Percentiles rank a stretch among this genome's conserved stretches.
phyloP scores from a whole-genome alignment of 768 basidiomycete species.

The Russula ochroleuca region DNA sequence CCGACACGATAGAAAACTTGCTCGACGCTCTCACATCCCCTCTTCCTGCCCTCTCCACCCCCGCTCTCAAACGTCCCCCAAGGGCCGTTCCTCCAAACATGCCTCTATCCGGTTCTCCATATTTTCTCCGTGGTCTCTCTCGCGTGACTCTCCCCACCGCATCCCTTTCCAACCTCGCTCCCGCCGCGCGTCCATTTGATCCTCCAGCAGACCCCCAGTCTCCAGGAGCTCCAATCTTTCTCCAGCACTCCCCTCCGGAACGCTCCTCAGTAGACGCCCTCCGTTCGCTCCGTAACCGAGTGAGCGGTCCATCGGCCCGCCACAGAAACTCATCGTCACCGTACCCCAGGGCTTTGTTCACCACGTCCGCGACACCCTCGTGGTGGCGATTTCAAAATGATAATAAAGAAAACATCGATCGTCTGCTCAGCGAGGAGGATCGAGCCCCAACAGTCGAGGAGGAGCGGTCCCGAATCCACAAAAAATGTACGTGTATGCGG shows the following conservation, averaged over 20 bases:
- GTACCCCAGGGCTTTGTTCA: constrained; percentile 1
- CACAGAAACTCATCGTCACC: constrained; percentile 24
- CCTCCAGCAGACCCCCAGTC: constrained; percentile 31
- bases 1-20: constrained; percentile 35
- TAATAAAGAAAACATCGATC: constrained; percentile 43
- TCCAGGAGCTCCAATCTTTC: constrained; percentile 37
- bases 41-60: constrained; percentile 31
- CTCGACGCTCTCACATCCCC: constrained; percentile 36
- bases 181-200: constrained; percentile 25
- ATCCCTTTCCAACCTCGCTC: constrained; percentile 44
- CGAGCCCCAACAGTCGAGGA: constrained; percentile 45
- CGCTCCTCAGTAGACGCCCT: constrained; percentile 57
- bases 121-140: constrained; percentile 51
- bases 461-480: constrained; percentile 43
- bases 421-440: constrained; percentile 51
- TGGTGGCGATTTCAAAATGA: constrained; percentile 52
- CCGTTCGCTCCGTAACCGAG: constrained; percentile 43
- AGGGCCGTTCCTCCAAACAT: constrained; percentile 35
- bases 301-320: constrained; percentile 27
- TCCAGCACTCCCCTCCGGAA: constrained; percentile 38
- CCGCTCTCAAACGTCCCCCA: constrained; percentile 29
- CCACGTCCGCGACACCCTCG: constrained; percentile 29
- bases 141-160: constrained; percentile 61
- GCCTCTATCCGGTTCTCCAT: constrained; percentile 45
- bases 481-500: constrained; percentile 54